Conservation (phyloP, 2,329 filamentous ascomycete genomes). For the Fusarium acutatum region DNA sequence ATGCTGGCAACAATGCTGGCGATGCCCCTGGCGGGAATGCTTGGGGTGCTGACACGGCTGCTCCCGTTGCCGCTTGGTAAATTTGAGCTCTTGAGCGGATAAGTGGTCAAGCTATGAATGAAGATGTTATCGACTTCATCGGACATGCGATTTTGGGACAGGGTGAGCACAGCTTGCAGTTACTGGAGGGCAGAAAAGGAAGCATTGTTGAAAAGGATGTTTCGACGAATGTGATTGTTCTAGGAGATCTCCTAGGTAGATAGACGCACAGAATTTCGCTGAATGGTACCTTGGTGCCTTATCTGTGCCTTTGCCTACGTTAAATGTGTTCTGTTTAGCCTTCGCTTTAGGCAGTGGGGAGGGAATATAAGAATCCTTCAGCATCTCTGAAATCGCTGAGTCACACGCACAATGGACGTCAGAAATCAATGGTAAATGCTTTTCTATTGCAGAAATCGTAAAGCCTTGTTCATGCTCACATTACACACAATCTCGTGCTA, state of each 20-base stretch:
- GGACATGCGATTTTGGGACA: not conserved
- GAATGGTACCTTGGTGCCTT: not conserved
- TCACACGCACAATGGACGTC: not conserved
- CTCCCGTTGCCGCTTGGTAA: constrained; percentile 14
- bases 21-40: not conserved
- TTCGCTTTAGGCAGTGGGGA: not conserved
- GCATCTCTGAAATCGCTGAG: not conserved
- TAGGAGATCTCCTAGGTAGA: constrained; percentile 11
- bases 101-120: not conserved
- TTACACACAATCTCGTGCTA: constrained; percentile 41
- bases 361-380: not conserved
- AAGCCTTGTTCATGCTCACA: constrained; percentile 38
- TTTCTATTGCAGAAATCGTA: constrained; percentile 42
- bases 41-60: not conserved
- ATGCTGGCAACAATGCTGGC: constrained; percentile 9
- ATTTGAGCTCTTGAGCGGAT: not conserved
- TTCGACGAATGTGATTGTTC: not conserved
- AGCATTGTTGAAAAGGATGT: not conserved
- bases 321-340: not conserved
- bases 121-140: not conserved
- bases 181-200: not conserved
- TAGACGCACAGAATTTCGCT: constrained; percentile 7
- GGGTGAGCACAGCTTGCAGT: not conserved
- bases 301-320: not conserved
- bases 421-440: constrained; percentile 31